Evolutionary conservation across 2,329 filamentous ascomycete genomes (phyloP), one percentile per base, ranked within the genome.

Genomic region (Sarocladium oryzae): DNA sequence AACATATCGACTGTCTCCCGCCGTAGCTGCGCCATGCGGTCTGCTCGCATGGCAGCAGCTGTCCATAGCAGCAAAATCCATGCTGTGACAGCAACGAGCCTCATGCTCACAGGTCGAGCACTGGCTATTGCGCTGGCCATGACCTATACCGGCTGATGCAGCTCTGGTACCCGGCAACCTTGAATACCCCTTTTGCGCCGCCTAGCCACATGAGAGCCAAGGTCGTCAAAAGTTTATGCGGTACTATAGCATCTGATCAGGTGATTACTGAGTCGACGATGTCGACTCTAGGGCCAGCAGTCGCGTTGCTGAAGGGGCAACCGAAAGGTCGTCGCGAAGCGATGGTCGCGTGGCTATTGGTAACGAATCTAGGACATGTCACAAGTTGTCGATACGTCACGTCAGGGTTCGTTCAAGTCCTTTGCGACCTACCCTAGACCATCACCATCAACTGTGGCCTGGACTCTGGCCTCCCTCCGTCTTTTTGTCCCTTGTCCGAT

Each of bases 1-100:
- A 97, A 97, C 78, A 97, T 89, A 59, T 88, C 78, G 53, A 83
- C 78, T 10, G 81, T 83, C 53, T 82, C 77, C 56, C 72, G 74
- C 50, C 82, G 76, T 60, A 85, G 66, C 58, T 76, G 70, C 46
- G 74, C 72, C 53, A 84, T 70, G 59, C 72, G 74, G 53, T 71
- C 72, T n/a, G 75, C 69, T 36, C 73, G 73, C 80, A 85, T 84
- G 32, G 77, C 74, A 49, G 56, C 57, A 18, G 60, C 62, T 26
- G 67, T 64, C 72, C 73, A 76, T 67, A 68, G 60, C 59, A 74
- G 60, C 55, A 69, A 52, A 50, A 56, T 54, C 54, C 61, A 61
- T 57, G 56, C 50, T 37, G 46, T 20, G 46, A 49, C 20, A 10
- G 37, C 8, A 5, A 16, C 28, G n/a, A 20, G 20, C 26, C 20